Evolutionary conservation across 2,329 filamentous ascomycete genomes (phyloP), one percentile per base, ranked within the genome.

Genomic region (Blumeria hordei): DNA sequence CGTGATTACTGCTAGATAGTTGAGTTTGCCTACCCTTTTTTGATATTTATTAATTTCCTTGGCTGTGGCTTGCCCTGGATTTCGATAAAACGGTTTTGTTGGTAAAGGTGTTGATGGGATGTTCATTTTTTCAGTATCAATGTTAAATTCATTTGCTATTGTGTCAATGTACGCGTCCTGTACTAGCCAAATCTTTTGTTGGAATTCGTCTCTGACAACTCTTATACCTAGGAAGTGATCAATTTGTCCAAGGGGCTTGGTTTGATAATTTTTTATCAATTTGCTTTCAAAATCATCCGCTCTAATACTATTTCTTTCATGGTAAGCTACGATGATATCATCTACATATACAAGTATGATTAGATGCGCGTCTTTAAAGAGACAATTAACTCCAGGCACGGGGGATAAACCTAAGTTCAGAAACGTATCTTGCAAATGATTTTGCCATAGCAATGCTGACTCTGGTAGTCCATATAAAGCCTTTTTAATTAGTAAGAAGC

Each of bases 271-370:
- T 32, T n/a, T 11, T 5, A 54, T 47, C 14, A 47, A n/a, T 28
- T 54, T 47, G 45, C 49, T 16, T 36, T 54, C 53, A 39, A 54
- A 36, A 21, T 35, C 5, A 45, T 36, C 37, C 7, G 6, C 41
- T 6, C 21, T 18, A 3, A 39, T 12, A 14, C 28, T 28, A 7
- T 54, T 34, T 47, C 34, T 44, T 36, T 47, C 32, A 16, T 47
- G 41, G 14, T 43, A 32, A 18, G 28, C 14, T 9, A 32, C 28
- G 28, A 49, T 54, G 12, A 54, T 54, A 47, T 54, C 39, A 33
- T 54, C 53, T 37, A 54, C 53, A 36, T 54, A 54, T 1, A 54
- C 45, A 7, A 47, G 7, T 10, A 49, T n/a, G 2, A n/a, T 47
- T 36, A 47, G 21, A 36, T 9, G 28, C 14, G 16, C 32, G 28